Base-by-base conservation (phyloP, 208 protist species). In the Crithidia sp. region DNA sequence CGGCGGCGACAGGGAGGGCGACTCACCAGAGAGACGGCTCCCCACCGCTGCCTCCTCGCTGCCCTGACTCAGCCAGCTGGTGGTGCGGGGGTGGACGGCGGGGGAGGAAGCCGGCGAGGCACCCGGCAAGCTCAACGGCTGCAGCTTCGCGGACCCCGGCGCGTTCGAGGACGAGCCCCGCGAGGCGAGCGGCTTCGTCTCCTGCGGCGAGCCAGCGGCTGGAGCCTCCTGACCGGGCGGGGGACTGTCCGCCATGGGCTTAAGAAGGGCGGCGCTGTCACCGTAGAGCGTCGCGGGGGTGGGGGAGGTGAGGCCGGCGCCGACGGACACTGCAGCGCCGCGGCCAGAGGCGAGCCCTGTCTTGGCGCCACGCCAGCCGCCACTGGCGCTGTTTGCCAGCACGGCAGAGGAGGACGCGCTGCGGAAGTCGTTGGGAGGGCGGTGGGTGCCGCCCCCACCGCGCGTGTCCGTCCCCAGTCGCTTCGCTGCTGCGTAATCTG, bases 21-120 rank as follows among this genome's bases (percentile, higher is more conserved):
- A 79, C n/a, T 67, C 67, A 52, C 66, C 60, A 6, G 74, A 79
- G 39, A 73, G 56, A 10, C 66, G 74, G 53, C 74, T 73, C 60
- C 74, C 57, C 43, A 55, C 50, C 4, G 65, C 58, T 6, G 55
- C 59, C 14, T 79, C 74, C 41, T 76, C 62, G 37, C 67, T 71
- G 12, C 66, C 75, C 57, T 67, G 43, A 40, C 59, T 66, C n/a
- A 68, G 44, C 65, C 63, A 65, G 54, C 62, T 67, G 61, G 49
- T 49, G 13, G 54, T 73, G 40, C 66, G 57, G 7, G 62, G 63
- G 72, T 73, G 71, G 61, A 65, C 37, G 37, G 19, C 41, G 37
- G 39, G 0, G 4, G 28, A 36, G 28, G 59, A 17, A 13, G 17
- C 43, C 7, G 69, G 58, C 13, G 65, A 40, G 10, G 58, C 40